Percentiles rank a stretch among this genome's conserved stretches.
Conservation (phyloP, 306 rosid genomes). For the Cicer arietinum region DNA sequence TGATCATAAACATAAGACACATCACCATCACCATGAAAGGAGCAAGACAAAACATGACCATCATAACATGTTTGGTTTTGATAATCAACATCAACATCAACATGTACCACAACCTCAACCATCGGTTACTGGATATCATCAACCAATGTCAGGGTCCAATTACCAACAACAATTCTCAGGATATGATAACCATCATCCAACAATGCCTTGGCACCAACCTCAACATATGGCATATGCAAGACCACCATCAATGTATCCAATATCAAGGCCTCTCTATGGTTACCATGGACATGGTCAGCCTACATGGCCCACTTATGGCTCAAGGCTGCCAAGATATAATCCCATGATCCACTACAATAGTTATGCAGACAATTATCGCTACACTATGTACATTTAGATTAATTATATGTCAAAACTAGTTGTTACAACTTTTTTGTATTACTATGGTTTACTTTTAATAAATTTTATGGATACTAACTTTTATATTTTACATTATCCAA, state of each 20-base stretch:
- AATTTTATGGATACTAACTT: neutral
- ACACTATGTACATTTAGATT: neutral
- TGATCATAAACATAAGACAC: neutral
- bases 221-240: neutral
- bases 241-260: neutral
- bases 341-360: slow-evolving; percentile 42
- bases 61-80: neutral
- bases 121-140: neutral
- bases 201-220: neutral
- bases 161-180: slow-evolving; percentile 5
- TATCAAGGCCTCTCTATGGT: neutral
- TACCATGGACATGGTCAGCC: slow-evolving; percentile 24
- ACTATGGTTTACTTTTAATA: neutral
- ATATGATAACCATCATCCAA: slow-evolving; percentile 12
- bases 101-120: neutral
- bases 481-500: neutral
- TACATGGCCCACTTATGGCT: neutral
- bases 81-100: neutral
- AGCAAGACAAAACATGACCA: neutral
- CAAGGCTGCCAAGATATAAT: slow-evolving; percentile 1
- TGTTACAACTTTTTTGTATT: neutral
- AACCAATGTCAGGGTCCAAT: neutral
- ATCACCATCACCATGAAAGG: neutral
- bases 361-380: slow-evolving; percentile 41
- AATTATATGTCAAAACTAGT: neutral